These are phyloP conservation scores for Jatropha curcas DNA, from an alignment of 345 rosid genomes.

Conservation along the genomic window DNA sequence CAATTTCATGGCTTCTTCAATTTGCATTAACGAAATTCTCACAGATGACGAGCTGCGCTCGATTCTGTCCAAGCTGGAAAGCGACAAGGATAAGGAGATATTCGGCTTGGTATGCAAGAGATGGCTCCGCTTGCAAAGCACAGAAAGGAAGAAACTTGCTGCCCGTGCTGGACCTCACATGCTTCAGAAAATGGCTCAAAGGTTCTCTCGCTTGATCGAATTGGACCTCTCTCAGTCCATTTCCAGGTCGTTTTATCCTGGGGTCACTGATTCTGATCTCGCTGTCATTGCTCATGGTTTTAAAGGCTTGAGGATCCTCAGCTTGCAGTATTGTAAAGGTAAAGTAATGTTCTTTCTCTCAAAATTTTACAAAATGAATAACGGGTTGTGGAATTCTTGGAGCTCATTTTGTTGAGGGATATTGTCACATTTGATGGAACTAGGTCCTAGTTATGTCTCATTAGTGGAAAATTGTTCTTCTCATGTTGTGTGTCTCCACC, in stretches of 20 bases:
- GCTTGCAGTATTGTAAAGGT: constrained; percentile 76
- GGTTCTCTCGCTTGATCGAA: constrained; percentile 68
- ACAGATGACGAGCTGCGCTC: constrained; percentile 84
- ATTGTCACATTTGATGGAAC: not conserved
- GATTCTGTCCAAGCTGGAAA: constrained; percentile 61
- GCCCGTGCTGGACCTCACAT: constrained; percentile 92
- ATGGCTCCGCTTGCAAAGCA: constrained; percentile 86
- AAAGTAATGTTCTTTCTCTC: not conserved
- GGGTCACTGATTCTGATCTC: constrained; percentile 87
- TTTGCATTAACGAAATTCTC: constrained; percentile 65
- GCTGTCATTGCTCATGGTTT: constrained; percentile 66
- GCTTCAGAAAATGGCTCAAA: constrained; percentile 77
- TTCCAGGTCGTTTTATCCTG: constrained; percentile 88
- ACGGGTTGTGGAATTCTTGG: not conserved
- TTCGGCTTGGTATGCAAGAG: constrained; percentile 90
- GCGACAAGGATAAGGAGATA: constrained; percentile 74
- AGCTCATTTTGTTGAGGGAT: not conserved
- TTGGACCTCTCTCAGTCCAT: constrained; percentile 91
- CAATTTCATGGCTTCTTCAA: constrained; percentile 21
- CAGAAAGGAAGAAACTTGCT: constrained; percentile 80
- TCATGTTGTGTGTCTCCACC: no score
- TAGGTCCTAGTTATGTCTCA: no score
- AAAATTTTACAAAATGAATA: not conserved
- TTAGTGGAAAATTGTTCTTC: no score
- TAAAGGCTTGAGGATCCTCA: constrained; percentile 56